These are phyloP conservation scores for Sanghuangporus weigelae DNA, from an alignment of 1,284 basidiomycete genomes.

Conservation along the genomic window DNA sequence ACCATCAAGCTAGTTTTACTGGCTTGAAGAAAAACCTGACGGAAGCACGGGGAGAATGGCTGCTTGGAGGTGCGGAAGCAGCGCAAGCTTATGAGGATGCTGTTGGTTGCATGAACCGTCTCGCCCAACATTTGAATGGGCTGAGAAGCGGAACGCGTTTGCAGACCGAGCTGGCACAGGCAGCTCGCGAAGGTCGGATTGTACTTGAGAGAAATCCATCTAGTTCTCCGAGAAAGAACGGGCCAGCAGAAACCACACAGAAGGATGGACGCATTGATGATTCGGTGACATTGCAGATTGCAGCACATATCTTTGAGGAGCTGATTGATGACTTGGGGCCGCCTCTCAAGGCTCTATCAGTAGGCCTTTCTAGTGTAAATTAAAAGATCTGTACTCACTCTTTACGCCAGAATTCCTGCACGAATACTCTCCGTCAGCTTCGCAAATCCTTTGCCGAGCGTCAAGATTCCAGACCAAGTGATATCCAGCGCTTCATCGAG, in stretches of 20 bases:
- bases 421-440: constrained; percentile 51
- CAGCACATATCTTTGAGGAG: constrained; percentile 75
- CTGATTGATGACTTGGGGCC: constrained; percentile 81
- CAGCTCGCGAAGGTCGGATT: constrained; percentile 53
- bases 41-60: constrained; percentile 83
- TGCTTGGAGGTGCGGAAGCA: constrained; percentile 39
- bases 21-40: constrained; percentile 76
- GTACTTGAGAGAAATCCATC: constrained; percentile 26
- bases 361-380: constrained; percentile 33
- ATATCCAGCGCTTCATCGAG: constrained; percentile 49
- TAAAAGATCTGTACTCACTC: background rate
- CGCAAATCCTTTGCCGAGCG: constrained; percentile 54
- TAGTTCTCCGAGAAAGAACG: constrained; percentile 14
- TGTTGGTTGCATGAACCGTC: constrained; percentile 74
- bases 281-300: constrained; percentile 52
- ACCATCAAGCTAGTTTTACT: constrained; percentile 84
- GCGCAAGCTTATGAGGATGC: constrained; percentile 76
- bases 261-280: constrained; percentile 32
- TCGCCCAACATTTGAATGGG: constrained; percentile 89
- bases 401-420: constrained; percentile 49
- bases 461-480: constrained; percentile 19
- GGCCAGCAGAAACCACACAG: constrained; percentile 24
- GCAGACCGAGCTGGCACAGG: constrained; percentile 75
- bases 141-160: constrained; percentile 77
- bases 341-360: constrained; percentile 72